Conservation (phyloP, 192 early-diverging fungal genomes). For the Rhizophagus prolifer region DNA sequence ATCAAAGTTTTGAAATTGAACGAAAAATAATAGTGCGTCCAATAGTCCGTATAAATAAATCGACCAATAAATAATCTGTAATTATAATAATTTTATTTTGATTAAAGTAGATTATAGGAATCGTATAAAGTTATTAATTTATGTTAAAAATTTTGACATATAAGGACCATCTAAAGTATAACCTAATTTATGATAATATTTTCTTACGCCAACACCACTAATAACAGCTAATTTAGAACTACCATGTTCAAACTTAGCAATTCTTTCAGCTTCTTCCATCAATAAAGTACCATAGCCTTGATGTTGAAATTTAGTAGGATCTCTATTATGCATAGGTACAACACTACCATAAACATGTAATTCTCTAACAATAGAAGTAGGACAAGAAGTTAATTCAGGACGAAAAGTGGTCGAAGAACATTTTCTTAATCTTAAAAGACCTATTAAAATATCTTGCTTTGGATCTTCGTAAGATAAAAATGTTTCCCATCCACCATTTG, state of each 20-base stretch:
- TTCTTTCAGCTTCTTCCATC: constrained; percentile 99
- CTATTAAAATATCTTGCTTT: constrained; percentile 93
- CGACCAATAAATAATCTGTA: too few species aligned
- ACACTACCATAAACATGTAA: constrained; percentile 97
- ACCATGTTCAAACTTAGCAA: constrained; percentile 96
- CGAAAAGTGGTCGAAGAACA: constrained; percentile 87
- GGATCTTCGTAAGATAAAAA: constrained; percentile 99
- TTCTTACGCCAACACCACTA: constrained; percentile 93
- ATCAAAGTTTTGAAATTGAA: too few species aligned
- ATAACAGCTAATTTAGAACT: constrained; percentile 95
- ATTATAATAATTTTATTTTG: too few species aligned
- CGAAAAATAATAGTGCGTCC: too few species aligned
- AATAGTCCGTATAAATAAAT: too few species aligned
- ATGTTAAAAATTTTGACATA: constrained; percentile 88
- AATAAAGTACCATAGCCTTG: constrained; percentile 97
- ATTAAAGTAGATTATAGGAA: too few species aligned
- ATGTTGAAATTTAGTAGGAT: constrained; percentile 99
- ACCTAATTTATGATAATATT: constrained; percentile 97
- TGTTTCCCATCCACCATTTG: constrained; percentile 99
- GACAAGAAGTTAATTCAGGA: constrained; percentile 80
- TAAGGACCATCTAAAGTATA: constrained; percentile 95
- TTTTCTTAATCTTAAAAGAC: constrained; percentile 91
- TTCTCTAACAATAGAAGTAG: constrained; percentile 93
- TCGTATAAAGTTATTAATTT: too few species aligned
- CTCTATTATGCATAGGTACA: constrained; percentile 92